Base-by-base conservation (phyloP, 164 flowering plant species). In the Aristolochia contorta region DNA sequence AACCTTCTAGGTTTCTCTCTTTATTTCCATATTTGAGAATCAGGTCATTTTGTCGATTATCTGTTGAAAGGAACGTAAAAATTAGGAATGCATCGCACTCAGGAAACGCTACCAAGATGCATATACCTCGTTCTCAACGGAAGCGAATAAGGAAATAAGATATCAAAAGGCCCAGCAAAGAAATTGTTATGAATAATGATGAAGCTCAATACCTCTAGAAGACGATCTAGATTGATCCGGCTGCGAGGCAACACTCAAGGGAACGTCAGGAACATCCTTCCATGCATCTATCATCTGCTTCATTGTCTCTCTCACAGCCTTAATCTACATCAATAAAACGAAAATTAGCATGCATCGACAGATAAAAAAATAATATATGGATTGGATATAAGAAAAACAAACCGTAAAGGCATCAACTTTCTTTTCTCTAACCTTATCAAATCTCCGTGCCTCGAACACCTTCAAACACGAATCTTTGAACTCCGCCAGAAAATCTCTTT, bases 401-500 rank as follows among this genome's bases (percentile, higher is more conserved):
- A n/a, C n/a, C n/a, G n/a, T n/a, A n/a, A n/a, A n/a, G n/a, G n/a
- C n/a, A n/a, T n/a, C n/a, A n/a, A n/a, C n/a, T n/a, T n/a, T n/a
- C n/a, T n/a, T n/a, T n/a, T 27, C 3, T 2, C 5, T 27, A 27
- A 92, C 98, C 89, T 87, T 92, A 70, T 92, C 98, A 47, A 77
- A 89, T 74, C 75, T 74, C 60, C 87, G 78, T 48, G 67, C 70
- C 68, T 93, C 96, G 23, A 89, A 78, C 0, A 71, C 66, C 60
- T 76, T 72, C 72, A 89, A 50, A 62, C 84, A 84, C 0, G 80
- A 67, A 23, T 59, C 45, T 65, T 87, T 89, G 43, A 76, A 78
- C 66, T 84, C 90, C 21, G 76, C 57, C 45, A 86, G 47, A 20
- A 61, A 8, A 37, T 84, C 80, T 52, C 79, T 78, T 76, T 87